Evolutionary conservation across 2,329 filamentous ascomycete genomes (phyloP), one percentile per base, ranked within the genome.

Genomic region (Bipolaris cookei): DNA sequence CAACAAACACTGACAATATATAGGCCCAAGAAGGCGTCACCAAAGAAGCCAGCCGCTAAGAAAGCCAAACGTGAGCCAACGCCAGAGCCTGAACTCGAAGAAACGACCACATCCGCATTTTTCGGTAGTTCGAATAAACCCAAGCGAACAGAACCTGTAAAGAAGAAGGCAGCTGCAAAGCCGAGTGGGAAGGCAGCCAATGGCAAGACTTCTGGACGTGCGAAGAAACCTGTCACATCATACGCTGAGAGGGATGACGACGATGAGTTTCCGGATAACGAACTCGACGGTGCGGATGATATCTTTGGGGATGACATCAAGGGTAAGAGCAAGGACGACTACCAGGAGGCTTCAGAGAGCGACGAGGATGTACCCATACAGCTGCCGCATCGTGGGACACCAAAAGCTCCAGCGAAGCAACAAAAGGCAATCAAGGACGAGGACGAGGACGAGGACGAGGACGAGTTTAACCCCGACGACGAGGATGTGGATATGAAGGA

Each of bases 241-340:
- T 72, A 75, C 54, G 59, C 69, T 62, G 62, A 89, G 63, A 85
- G 91, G 18, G 89, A 90, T 51, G 88, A 88, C 32, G 82, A 84
- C 6, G 86, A 91, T 16, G 70, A 75, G 23, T 76, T 75, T 61
- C 67, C 72, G 4, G 74, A 80, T 41, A 71, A 79, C 47, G 78
- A 80, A 45, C 71, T 77, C 42, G 88, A 85, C 42, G 83, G 78
- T 3, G 89, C 86, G n/a, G 90, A 92, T 63, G 93, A 97, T 66
- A 92, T 97, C 18, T 93, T 93, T 75, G 90, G 88, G 13, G 88
- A 89, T 3, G 87, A 91, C 62, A 84, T 83, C 32, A 89, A 87
- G 71, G 84, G 84, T 45, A 80, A 84, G 42, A 86, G 84, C 54
- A 91, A 85, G 56, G 83, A 82, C 42, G 89, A 88, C 44, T 91